These are phyloP conservation scores for Alternaria conjuncta DNA, from an alignment of 2,329 filamentous ascomycete genomes.

Conservation along the genomic window DNA sequence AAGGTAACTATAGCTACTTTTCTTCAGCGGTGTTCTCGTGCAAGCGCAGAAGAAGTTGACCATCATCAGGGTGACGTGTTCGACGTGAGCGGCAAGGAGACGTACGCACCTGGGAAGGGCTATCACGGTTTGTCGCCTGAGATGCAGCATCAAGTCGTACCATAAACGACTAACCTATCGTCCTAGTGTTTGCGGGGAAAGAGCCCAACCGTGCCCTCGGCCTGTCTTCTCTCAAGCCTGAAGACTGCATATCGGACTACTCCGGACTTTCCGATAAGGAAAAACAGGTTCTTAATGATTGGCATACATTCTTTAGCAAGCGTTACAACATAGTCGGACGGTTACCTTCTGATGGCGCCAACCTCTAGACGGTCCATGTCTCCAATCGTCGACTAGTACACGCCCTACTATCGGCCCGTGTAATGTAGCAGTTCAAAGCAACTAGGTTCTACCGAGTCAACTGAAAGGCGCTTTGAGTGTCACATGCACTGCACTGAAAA, in stretches of 20 bases:
- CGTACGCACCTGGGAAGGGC: conserved; percentile 80
- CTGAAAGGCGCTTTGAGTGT: not conserved
- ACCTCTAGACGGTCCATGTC: conserved; percentile 12
- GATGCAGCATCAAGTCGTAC: not conserved
- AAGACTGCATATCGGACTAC: conserved; percentile 84
- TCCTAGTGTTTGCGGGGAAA: conserved; percentile 88
- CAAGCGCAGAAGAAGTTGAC: conserved; percentile 9
- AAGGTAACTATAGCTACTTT: conserved; percentile 50
- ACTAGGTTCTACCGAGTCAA: not conserved
- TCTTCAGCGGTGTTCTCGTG: not conserved
- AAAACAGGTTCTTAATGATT: conserved; percentile 84
- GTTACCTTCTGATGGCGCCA: conserved; percentile 31
- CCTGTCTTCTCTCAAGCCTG: conserved; percentile 81
- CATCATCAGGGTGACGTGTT: conserved; percentile 80
- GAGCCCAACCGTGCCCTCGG: conserved; percentile 93
- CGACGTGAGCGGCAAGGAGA: conserved; percentile 88
- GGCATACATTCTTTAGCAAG: conserved; percentile 96
- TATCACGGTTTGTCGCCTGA: conserved; percentile 75
- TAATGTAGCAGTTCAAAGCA: not conserved
- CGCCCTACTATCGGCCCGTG: not conserved
- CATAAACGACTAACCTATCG: conserved; percentile 5
- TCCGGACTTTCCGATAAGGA: conserved; percentile 82
- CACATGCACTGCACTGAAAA: not conserved
- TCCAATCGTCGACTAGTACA: not conserved
- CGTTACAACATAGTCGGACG: conserved; percentile 86